phyloP scores from a whole-genome alignment of 805 yeast species.

The Candida glaebosa region DNA sequence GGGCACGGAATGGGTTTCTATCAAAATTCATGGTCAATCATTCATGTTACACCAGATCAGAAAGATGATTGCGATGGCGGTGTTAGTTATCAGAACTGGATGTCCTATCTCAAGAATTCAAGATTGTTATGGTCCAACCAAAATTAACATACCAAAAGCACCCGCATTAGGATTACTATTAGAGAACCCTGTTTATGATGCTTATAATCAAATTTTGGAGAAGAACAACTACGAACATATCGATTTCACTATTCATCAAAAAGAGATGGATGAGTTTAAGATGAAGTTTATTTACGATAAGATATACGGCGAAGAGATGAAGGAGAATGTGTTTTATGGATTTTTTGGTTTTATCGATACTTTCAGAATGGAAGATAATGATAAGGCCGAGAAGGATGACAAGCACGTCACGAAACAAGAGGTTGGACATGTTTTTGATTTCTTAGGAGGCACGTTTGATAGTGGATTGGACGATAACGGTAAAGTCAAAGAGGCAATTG shows the following conservation, averaged over 20 bases:
- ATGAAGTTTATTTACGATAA: slow-evolving; percentile 86
- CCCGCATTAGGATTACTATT: slow-evolving; percentile 91
- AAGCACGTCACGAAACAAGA: slow-evolving; percentile 30
- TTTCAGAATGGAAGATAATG: slow-evolving; percentile 43
- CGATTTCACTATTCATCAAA: slow-evolving; percentile 60
- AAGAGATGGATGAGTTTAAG: slow-evolving; percentile 81
- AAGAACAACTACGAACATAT: slow-evolving; percentile 76
- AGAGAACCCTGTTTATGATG: slow-evolving; percentile 89
- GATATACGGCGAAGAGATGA: slow-evolving; percentile 84
- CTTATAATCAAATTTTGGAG: slow-evolving; percentile 67
- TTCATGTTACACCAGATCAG: slow-evolving; percentile 98
- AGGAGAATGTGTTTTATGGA: slow-evolving; percentile 84
- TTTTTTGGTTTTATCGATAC: slow-evolving; percentile 89
- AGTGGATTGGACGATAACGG: slow-evolving; percentile 7
- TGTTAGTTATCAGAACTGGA: slow-evolving; percentile 79
- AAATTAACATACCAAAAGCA: slow-evolving; percentile 92
- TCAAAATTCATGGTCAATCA: slow-evolving; percentile 96
- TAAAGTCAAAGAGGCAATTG: slow-evolving; percentile 10
- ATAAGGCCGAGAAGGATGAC: slow-evolving; percentile 39
- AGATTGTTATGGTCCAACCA: slow-evolving; percentile 71
- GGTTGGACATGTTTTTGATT: slow-evolving; percentile 62
- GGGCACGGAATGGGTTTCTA: slow-evolving; percentile 93
- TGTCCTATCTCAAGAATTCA: slow-evolving; percentile 72
- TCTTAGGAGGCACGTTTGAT: slow-evolving; percentile 43
- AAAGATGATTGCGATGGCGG: slow-evolving; percentile 96